Percentiles rank a stretch among this genome's conserved stretches.
These are phyloP conservation scores for Talaromyces sp. DNA, from an alignment of 2,329 filamentous ascomycete species.

Conservation along the genomic window DNA sequence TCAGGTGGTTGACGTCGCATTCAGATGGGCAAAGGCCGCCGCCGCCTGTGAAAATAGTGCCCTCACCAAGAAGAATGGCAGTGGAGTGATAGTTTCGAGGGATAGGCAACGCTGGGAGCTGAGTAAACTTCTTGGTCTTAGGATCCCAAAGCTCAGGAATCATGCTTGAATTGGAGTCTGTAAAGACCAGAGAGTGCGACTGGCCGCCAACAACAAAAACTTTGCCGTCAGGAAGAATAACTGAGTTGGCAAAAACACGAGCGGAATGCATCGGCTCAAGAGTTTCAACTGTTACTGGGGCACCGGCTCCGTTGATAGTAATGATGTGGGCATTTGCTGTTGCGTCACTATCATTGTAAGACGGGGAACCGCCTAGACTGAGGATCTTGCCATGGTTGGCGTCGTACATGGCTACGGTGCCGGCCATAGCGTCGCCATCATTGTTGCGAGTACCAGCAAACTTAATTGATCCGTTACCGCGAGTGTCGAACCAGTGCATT, in stretches of 20 bases:
- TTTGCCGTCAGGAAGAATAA: conserved; percentile 43
- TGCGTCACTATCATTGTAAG: conserved; percentile 41
- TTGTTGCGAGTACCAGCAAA: conserved; percentile 41
- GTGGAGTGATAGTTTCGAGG: conserved; percentile 47
- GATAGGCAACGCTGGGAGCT: conserved; percentile 33
- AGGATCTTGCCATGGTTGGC: conserved; percentile 51
- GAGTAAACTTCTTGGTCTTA: conserved; percentile 31
- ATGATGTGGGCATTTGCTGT: conserved; percentile 46
- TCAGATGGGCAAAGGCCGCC: conserved; percentile 47
- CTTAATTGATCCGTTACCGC: conserved; percentile 35
- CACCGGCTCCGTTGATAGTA: conserved; percentile 35
- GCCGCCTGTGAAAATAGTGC: conserved; percentile 45
- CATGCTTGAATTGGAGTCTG: conserved; percentile 38
- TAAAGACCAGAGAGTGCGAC: conserved; percentile 35
- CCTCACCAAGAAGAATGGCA: conserved; percentile 45
- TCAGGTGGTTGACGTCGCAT: conserved; percentile 44
- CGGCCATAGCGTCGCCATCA: conserved; percentile 51
- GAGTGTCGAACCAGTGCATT: conserved; percentile 55
- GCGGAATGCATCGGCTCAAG: conserved; percentile 30
- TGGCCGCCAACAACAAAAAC: conserved; percentile 45
- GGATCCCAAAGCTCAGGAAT: conserved; percentile 44
- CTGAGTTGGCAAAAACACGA: conserved; percentile 39
- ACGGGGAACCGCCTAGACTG: conserved; percentile 45
- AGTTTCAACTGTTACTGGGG: conserved; percentile 21
- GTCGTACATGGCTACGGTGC: conserved; percentile 55